Evolutionary conservation across 2,329 filamentous ascomycete species (phyloP), one percentile per base, ranked within the genome.

Genomic region (Colletotrichum chlorophyti): DNA sequence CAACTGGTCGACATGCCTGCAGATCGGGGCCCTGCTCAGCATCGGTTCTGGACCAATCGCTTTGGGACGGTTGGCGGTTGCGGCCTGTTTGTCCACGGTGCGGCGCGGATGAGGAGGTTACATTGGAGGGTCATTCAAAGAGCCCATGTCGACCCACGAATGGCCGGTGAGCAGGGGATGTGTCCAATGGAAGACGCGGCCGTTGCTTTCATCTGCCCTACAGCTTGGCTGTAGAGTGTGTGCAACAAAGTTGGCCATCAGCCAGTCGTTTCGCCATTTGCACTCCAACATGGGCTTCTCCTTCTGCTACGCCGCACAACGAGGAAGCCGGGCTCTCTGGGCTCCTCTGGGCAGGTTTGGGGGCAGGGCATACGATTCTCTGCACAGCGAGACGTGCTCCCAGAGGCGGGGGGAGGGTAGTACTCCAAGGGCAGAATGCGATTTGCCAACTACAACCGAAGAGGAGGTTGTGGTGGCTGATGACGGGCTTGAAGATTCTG

Each of bases 1-100:
- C 40, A 52, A 58, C 46, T n/a, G 21, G 46, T 58, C 49, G 58
- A 54, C 52, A 35, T 49, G 58, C 47, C 46, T 60, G 58, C 58
- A 58, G 58, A 60, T 60, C 58, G 27, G 38, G 51, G 32, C 53
- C 58, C 40, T 53, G 34, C 48, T 32, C 42, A 38, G 31, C 52
- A 52, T 14, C 17, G 26, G 51, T n/a, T 32, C 31, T 41, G 19
- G 27, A 14, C 58, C 46, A 60, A 60, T 60, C 6, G 15, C n/a
- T 12, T 31, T 14, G 15, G n/a, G 23, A 31, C 29, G 37, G 31
- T 41, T 60, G 58, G 53, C 53, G 40, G 53, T 40, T 41, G 41
- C 27, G 34, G 35, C 37, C 45, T 57, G 51, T 55, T 53, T 37
- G 47, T 15, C 46, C 53, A 45, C 57, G 46, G 42, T n/a, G 35